A percentile compares a stretch with the other conserved stretches of the same genome.
phyloP scores from a whole-genome alignment of 2,329 filamentous ascomycete species.

The Penicillium sp. region DNA sequence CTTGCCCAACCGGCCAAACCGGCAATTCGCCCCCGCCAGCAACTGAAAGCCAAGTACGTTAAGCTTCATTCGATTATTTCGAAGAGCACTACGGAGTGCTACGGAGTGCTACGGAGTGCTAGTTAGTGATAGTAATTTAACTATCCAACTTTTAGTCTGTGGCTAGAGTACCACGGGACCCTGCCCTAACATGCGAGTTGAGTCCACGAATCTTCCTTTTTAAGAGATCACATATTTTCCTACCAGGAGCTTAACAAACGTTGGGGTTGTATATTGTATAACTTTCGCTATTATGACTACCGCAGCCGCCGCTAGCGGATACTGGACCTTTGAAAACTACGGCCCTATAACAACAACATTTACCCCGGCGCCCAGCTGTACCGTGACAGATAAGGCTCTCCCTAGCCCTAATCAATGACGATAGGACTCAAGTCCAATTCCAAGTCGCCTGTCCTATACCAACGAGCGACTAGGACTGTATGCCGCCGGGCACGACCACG shows the following conservation, averaged over 20 bases:
- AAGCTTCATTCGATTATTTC: neutral
- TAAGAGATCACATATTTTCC: neutral
- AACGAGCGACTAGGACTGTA: neutral
- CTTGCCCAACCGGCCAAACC: neutral
- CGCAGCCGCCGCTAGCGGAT: neutral
- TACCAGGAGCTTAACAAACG: neutral
- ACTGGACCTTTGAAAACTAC: neutral
- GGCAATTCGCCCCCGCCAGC: too few relatives aligned
- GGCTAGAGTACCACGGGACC: neutral
- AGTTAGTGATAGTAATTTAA: neutral
- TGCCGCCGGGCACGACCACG: neutral
- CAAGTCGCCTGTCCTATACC: neutral
- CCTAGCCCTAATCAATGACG: neutral
- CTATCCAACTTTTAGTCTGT: neutral
- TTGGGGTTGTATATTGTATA: neutral
- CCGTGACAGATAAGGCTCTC: neutral
- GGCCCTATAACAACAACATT: slow-evolving; percentile 6
- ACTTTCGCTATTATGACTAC: neutral
- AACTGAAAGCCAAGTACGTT: neutral
- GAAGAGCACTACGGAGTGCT: neutral
- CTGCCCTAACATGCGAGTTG: neutral
- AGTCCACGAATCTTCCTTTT: neutral
- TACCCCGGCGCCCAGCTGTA: slow-evolving; percentile 3
- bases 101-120: neutral
- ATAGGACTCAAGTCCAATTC: neutral